Evolutionary conservation across 192 early-diverging fungal species (phyloP).

Genomic region (Backusella sp.): DNA sequence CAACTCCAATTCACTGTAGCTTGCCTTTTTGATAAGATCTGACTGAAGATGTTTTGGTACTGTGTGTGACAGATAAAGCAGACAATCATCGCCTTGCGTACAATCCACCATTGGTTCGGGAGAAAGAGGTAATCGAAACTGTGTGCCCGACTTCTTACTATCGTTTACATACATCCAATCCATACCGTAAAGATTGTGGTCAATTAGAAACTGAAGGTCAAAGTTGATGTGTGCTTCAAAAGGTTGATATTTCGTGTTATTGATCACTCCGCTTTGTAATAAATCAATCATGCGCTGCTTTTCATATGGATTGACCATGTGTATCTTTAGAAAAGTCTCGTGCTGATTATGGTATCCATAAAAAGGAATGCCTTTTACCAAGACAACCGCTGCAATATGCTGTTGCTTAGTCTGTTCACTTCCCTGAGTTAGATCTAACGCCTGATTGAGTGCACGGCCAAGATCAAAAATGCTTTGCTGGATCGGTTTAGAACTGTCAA

Average conservation of each 20-base stretch:
- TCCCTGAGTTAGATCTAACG: constrained; percentile 49
- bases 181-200: constrained; percentile 88
- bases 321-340: constrained; percentile 74
- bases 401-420: constrained; percentile 33
- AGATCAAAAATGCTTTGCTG: constrained; percentile 50
- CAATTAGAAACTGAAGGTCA: constrained; percentile 81
- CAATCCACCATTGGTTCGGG: neutral
- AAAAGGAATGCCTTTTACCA: constrained; percentile 80
- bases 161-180: constrained; percentile 63
- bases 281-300: constrained; percentile 59
- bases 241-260: constrained; percentile 66
- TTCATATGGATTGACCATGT: constrained; percentile 61
- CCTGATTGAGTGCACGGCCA: constrained; percentile 68
- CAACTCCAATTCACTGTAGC: constrained; percentile 74
- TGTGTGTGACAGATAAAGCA: constrained; percentile 10
- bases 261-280: constrained; percentile 69
- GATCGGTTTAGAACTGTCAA: constrained; percentile 28
- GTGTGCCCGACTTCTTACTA: neutral
- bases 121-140: constrained; percentile 6
- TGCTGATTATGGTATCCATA: constrained; percentile 83
- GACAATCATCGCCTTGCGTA: neutral
- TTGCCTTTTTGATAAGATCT: constrained; percentile 44
- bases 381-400: constrained; percentile 64
- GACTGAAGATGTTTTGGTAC: constrained; percentile 18
- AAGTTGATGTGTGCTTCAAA: constrained; percentile 85